Evolutionary conservation across 805 yeast genomes (phyloP).

Genomic region (Hanseniaspora lindneri): DNA sequence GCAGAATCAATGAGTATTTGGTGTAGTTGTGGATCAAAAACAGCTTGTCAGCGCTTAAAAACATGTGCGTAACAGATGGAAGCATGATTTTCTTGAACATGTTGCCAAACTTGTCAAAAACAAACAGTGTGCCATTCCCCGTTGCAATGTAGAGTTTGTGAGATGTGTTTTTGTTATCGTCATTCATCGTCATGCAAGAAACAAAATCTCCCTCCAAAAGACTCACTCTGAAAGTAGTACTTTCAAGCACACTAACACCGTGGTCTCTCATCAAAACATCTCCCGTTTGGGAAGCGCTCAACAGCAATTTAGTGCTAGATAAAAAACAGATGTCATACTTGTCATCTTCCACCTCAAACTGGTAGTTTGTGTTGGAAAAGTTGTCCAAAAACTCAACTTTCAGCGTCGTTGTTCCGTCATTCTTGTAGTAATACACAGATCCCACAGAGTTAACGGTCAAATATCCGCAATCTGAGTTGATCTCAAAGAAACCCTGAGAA

Average conservation of each 20-base stretch:
- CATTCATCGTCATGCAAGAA: not conserved
- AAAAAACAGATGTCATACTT: slow-evolving; percentile 2
- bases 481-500: not conserved
- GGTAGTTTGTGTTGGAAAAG: slow-evolving; percentile 5
- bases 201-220: not conserved
- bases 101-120: not conserved
- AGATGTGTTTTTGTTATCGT: not conserved
- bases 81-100: not conserved
- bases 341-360: not conserved
- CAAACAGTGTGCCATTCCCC: not conserved
- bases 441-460: slow-evolving; percentile 7
- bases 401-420: not conserved
- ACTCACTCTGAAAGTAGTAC: not conserved
- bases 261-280: not conserved
- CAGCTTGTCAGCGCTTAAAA: not conserved
- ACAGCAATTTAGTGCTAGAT: not conserved
- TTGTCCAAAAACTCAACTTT: slow-evolving; percentile 7
- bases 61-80: not conserved
- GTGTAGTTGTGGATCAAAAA: not conserved
- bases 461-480: slow-evolving; percentile 1
- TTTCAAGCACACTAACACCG: not conserved
- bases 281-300: not conserved
- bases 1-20: not conserved
- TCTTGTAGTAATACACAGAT: not conserved
- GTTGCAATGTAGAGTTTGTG: slow-evolving; percentile 2